Percentiles rank a stretch among this genome's conserved stretches.
phyloP scores from a whole-genome alignment of 2,329 filamentous ascomycete genomes.

The Botryosphaeria dothidea region DNA sequence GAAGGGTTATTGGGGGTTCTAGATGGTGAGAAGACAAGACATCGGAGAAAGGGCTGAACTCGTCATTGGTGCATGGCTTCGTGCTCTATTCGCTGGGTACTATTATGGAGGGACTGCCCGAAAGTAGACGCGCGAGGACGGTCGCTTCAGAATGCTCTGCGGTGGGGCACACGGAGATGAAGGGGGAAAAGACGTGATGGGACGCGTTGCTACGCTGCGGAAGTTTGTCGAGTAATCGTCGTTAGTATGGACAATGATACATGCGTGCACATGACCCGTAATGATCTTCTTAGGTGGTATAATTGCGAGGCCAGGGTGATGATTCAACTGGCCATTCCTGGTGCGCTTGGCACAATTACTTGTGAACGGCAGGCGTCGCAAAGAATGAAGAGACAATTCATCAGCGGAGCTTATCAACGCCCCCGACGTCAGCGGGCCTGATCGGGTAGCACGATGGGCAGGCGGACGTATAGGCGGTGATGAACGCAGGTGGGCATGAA shows the following conservation, averaged over 20 bases:
- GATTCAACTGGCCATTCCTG: background rate
- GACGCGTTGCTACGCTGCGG: background rate
- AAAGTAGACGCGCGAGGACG: too few relatives aligned
- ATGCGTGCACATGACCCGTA: background rate
- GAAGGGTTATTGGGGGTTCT: constrained; percentile 30
- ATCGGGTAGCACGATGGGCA: background rate
- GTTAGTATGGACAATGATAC: background rate
- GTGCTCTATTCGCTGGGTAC: too few relatives aligned
- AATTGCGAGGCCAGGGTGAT: background rate
- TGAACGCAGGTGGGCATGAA: background rate
- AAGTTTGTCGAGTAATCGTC: background rate
- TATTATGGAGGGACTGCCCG: too few relatives aligned
- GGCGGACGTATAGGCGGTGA: background rate
- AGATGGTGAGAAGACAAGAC: background rate
- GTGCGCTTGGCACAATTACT: background rate
- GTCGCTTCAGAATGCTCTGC: background rate
- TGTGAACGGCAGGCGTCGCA: background rate
- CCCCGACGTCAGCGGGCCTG: constrained; percentile 4
- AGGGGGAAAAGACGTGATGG: background rate
- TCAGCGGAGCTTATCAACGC: background rate
- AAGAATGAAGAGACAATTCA: background rate
- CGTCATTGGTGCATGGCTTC: too few relatives aligned
- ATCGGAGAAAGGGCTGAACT: background rate
- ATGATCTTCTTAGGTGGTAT: background rate
- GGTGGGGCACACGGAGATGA: background rate